Evolutionary conservation across 768 basidiomycete species (phyloP), one percentile per base, ranked within the genome.

Genomic region (Kwoniella mangroviensis): DNA sequence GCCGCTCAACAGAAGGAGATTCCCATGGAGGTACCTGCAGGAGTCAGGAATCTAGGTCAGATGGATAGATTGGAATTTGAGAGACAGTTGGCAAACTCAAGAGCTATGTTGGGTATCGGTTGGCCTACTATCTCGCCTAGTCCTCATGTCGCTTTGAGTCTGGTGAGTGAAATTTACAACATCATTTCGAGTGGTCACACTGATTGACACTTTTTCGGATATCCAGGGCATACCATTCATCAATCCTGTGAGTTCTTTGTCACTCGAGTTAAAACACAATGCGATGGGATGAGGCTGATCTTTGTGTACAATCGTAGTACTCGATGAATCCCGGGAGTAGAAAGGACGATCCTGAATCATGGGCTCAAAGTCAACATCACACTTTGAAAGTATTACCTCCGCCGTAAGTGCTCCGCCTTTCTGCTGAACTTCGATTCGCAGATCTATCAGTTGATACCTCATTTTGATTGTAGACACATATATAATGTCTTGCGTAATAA

Each of bases 21-120:
- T 7, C 66, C 60, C n/a, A 68, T 73, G 71, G 42, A 34, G 28
- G 26, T 65, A 2, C 71, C 71, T 7, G 63, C 64, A 10, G 67
- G 67, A 24, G 58, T 73, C 0, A 64, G 68, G 34, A 72, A 72
- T 68, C 26, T 73, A 41, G 66, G 66, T 15, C 13, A 28, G 28
- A 67, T 67, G 66, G 57, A 56, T 28, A 65, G 53, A 26, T 26
- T 52, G 15, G 68, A 69, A 22, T 73, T 73, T 56, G 71, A 63
- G 41, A 65, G 60, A 41, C 61, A 73, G 28, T 63, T 73, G 54
- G 70, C 67, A 0, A 63, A 59, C 26, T 71, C 69, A 28, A 73
- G 69, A 49, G 58, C 64, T 41, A 73, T 76, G 75, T 49, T 76
- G 42, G 75, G 75, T n/a, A 71, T 76, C 21, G 75, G 75, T 59